Base-by-base conservation (phyloP, 2,329 filamentous ascomycete genomes). In the Tolypocladium capitatum region DNA sequence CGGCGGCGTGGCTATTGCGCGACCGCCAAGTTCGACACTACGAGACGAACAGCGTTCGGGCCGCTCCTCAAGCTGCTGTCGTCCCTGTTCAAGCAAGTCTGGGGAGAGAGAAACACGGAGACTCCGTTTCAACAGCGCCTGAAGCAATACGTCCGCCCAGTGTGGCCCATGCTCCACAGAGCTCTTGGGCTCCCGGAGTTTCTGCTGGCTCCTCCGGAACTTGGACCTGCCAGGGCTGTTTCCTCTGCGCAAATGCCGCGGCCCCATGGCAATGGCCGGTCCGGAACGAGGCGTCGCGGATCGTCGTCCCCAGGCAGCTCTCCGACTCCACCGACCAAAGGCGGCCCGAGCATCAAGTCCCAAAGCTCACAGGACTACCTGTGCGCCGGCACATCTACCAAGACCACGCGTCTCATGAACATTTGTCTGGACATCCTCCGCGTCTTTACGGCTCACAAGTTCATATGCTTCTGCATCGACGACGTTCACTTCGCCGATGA, bases 401-500 rank as follows among this genome's bases (percentile, higher is more conserved):
- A 81, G 59, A 77, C 73, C 2, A 83, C 87, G 53, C 81, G 87
- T 13, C 75, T 95, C 48, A 86, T 91, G 74, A 91, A 89, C 59
- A 90, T 86, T 1, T 91, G 94, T 56, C 69, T 95, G 42, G 90
- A 96, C 55, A 83, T 95, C 10, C 65, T 96, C 45, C 79, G 86
- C 46, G 78, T 94, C 38, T 81, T 97, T 48, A 84, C 87, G 0
- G 74, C 82, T 20, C 82, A 90, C 61, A 92, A 90, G 57, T 81
- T 95, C 57, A 89, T 95, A 47, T 94, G 87, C 58, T 82, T 95
- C 56, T 89, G 83, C 56, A 68, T 96, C 28, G 91, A 96, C 58
- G 91, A 96, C 63, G 68, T 96, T 31, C 89, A 96, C 57, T 92
- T 88, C 63, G 88, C 89, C 7, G 91, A 96, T 60, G 79, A 84